Base-by-base conservation (phyloP, 2,329 filamentous ascomycete genomes). In the Cephalotrichum gorgonifer region DNA sequence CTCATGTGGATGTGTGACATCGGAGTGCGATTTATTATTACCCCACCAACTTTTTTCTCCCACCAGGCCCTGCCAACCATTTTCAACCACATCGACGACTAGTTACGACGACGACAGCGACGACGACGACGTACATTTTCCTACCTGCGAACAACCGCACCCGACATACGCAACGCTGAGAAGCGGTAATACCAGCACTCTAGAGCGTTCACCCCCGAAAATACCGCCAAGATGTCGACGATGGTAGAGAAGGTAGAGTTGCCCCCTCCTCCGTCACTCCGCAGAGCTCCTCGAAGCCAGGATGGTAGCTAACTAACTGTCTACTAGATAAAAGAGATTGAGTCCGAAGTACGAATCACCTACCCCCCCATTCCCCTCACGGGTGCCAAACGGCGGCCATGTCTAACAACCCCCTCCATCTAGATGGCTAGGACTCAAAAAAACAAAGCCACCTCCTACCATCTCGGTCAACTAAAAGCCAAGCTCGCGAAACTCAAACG, bases 401-500 rank as follows among this genome's bases (percentile, higher is more conserved):
- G 17, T 17, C 49, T 38, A 43, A 43, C 44, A 15, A 48, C 15
- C 22, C 15, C 8, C 20, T 17, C 28, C 20, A 22, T 47, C 15
- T 35, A 91, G 84, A 96, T 96, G 91, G 88, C 89, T 74, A 80
- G 80, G 71, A 96, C 90, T 62, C 90, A 97, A 69, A 96, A 96
- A 74, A 96, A 96, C 71, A 96, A 96, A 74, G 86, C 86, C 48
- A 95, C 89, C 12, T 90, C 88, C 44, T 95, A 83, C 68, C 90
- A 96, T 78, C 74, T 96, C 68, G 89, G 88, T 69, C 91, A 97
- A 71, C 74, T 98, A 58, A 98, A 98, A 72, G 93, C 93, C 56
- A 98, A 98, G 71, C 81, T 98, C 62, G 91, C 93, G 44, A 98
- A 98, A 74, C 77, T 98, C 61, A 97, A 96, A 77, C 83, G 88